Conservation (phyloP, 129 eudicot genomes). For the Arctium minus region DNA sequence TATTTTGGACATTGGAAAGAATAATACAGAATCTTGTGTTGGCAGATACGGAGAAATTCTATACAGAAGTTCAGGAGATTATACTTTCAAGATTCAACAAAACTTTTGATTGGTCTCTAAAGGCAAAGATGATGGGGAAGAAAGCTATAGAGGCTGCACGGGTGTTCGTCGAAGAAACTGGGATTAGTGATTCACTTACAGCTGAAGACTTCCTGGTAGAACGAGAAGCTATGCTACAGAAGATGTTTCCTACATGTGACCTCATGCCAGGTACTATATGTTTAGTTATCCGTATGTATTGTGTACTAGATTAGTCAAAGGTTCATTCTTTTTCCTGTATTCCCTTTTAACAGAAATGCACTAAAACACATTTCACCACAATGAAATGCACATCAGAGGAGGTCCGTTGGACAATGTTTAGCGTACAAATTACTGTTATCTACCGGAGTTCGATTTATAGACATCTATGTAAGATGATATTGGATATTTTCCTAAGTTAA, state of each 20-base stretch:
- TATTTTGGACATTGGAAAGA: background rate
- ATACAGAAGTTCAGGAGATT: conserved; percentile 92
- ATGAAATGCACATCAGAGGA: background rate
- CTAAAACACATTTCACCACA: background rate
- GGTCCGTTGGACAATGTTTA: background rate
- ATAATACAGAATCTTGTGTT: conserved; percentile 18
- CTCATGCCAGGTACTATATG: conserved; percentile 83
- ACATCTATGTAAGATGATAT: background rate
- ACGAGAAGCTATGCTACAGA: conserved; percentile 76
- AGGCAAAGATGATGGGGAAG: conserved; percentile 98
- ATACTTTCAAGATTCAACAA: conserved; percentile 85
- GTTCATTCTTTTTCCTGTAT: background rate
- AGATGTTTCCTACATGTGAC: conserved; percentile 78
- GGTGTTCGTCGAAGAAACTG: conserved; percentile 92
- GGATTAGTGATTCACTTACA: conserved; percentile 70
- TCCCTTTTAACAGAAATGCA: background rate
- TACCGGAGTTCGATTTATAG: background rate
- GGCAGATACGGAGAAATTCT: conserved; percentile 92
- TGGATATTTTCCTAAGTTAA: background rate
- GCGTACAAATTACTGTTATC: background rate
- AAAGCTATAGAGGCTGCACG: conserved; percentile 96
- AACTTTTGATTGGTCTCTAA: conserved; percentile 96
- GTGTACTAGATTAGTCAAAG: background rate
- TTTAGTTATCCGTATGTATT: background rate
- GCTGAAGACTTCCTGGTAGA: conserved; percentile 82